These are phyloP conservation scores for Stereum hirsutum DNA, from an alignment of 1,284 basidiomycete species.

Conservation along the genomic window DNA sequence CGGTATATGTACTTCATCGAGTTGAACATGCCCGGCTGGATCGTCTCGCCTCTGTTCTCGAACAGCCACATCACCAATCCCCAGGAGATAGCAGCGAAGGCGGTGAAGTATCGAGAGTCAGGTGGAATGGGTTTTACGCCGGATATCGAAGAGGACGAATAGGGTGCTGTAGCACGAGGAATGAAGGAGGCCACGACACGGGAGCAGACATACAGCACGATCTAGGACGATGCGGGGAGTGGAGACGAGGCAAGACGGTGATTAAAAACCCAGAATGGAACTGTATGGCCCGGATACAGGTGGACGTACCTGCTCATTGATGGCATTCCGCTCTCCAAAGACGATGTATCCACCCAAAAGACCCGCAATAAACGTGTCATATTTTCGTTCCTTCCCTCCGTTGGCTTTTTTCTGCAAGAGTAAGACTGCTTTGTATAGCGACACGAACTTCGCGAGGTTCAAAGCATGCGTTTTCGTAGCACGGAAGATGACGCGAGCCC, in stretches of 20 bases:
- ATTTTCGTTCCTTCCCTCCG: conserved; percentile 70
- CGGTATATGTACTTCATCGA: conserved; percentile 78
- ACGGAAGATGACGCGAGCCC: conserved; percentile 63
- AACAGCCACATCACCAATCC: conserved; percentile 98
- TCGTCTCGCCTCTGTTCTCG: conserved; percentile 74
- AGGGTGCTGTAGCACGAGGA: conserved; percentile 53
- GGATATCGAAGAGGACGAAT: conserved; percentile 30
- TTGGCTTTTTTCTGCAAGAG: conserved; percentile 76
- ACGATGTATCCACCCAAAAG: conserved; percentile 88
- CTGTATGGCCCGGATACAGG: no score
- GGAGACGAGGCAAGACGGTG: neutral
- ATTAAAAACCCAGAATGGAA: neutral
- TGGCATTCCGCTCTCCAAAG: conserved; percentile 92
- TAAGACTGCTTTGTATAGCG: conserved; percentile 85
- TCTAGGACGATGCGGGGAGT: conserved; percentile 35
- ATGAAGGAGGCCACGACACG: conserved; percentile 84
- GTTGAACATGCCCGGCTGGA: conserved; percentile 91
- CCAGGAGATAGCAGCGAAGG: conserved; percentile 90
- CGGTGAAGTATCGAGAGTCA: conserved; percentile 73
- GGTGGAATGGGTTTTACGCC: conserved; percentile 68
- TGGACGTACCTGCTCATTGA: conserved; percentile 89
- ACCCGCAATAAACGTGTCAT: conserved; percentile 91
- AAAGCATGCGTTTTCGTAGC: conserved; percentile 87
- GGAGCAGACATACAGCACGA: conserved; percentile 93
- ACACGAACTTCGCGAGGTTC: conserved; percentile 90